Percentiles rank a stretch among this genome's conserved stretches.
Evolutionary conservation across 129 eudicot species (phyloP).

Genomic region (Helianthus tuberosus): DNA sequence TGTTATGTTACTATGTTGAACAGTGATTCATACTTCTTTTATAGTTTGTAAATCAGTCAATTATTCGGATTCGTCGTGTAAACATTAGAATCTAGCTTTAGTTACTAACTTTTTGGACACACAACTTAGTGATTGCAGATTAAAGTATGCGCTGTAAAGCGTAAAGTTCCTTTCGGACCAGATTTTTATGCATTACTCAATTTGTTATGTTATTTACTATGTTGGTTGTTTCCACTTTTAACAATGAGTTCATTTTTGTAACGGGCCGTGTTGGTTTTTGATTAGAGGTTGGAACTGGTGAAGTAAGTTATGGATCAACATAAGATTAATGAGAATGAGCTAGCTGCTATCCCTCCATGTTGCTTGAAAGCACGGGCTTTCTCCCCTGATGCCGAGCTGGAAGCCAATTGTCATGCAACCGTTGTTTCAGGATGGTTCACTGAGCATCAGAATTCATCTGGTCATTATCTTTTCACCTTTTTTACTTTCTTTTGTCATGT

Average conservation of each 20-base stretch:
- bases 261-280: constrained; percentile 13
- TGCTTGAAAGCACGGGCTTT: constrained; percentile 78
- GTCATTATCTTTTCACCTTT: constrained; percentile 38
- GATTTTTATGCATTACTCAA: background rate
- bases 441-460: constrained; percentile 45
- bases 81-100: background rate
- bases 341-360: constrained; percentile 63
- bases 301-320: constrained; percentile 47
- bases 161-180: background rate
- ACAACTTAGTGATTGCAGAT: constrained; percentile 13
- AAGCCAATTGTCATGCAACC: constrained; percentile 75
- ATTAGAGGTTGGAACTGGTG: background rate
- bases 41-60: background rate
- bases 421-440: constrained; percentile 99
- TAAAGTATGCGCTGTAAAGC: constrained; percentile 21
- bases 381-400: constrained; percentile 58
- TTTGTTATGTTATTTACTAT: background rate
- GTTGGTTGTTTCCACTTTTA: constrained; percentile 12
- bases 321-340: constrained; percentile 40
- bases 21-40: background rate
- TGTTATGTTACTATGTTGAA: background rate
- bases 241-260: constrained; percentile 16
- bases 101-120: background rate
- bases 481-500: constrained; percentile 7
- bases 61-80: background rate